Percentiles rank a stretch among this genome's conserved stretches.
Evolutionary conservation across 2,329 filamentous ascomycete species (phyloP).

Genomic region (Lecanicillium sp.): DNA sequence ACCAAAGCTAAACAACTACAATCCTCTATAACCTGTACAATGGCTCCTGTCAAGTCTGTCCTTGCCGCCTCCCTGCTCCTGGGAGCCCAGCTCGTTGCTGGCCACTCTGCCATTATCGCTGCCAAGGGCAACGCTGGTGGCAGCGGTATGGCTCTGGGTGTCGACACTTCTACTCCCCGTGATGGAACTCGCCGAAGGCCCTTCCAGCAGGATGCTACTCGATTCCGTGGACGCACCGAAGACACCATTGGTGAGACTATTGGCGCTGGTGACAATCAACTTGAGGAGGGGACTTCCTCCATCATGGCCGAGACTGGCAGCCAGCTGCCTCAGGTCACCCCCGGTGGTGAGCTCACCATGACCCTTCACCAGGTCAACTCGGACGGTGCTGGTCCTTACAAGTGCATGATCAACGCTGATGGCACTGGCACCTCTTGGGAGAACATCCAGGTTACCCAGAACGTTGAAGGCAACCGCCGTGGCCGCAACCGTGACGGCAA

Average conservation of each 20-base stretch:
- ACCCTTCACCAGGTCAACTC: slow-evolving; percentile 60
- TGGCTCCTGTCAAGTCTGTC: slow-evolving; percentile 19
- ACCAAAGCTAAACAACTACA: slow-evolving; percentile 9
- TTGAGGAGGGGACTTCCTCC: slow-evolving; percentile 45
- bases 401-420: slow-evolving; percentile 55
- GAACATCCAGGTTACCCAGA: slow-evolving; percentile 42
- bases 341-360: slow-evolving; percentile 50
- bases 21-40: slow-evolving; percentile 14
- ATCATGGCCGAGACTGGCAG: slow-evolving; percentile 51
- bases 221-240: slow-evolving; percentile 46
- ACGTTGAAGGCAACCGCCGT: slow-evolving; percentile 18
- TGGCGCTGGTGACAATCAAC: slow-evolving; percentile 44
- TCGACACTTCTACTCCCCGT: slow-evolving; percentile 49
- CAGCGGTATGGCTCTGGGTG: slow-evolving; percentile 39
- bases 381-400: slow-evolving; percentile 58
- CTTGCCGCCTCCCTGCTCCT: slow-evolving; percentile 41
- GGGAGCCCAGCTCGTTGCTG: slow-evolving; percentile 46
- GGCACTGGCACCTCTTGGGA: slow-evolving; percentile 46
- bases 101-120: slow-evolving; percentile 51
- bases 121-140: slow-evolving; percentile 52
- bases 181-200: slow-evolving; percentile 51
- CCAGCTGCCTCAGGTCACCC: slow-evolving; percentile 48
- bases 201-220: slow-evolving; percentile 57
- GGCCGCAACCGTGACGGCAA: slow-evolving; percentile 34
- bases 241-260: slow-evolving; percentile 51